Evolutionary conservation across 1,139 yeast genomes (phyloP), one percentile per base, ranked within the genome.

Genomic region (Diutina scorzettiae): DNA sequence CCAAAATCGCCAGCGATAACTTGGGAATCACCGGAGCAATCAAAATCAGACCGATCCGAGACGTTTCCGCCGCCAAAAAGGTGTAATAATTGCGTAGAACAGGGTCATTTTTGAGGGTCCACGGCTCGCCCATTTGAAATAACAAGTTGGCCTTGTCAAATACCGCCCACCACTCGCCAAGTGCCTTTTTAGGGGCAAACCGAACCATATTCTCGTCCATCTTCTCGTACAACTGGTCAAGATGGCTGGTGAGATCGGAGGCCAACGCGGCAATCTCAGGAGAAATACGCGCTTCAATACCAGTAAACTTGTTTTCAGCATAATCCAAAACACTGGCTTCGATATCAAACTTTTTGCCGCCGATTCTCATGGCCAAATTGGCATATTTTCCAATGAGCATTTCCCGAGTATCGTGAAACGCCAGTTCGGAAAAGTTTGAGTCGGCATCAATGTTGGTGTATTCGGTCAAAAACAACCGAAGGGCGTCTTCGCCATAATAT

Each of bases 341-440:
- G 18, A 85, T 67, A 52, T 72, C 61, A 53, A 91, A 89, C 44
- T 78, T 76, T 18, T 71, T 66, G 0, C 91, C 86, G 42, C 94
- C 79, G 40, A 80, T 73, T 45, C 98, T 65, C 46, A 81, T 73
- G 20, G 81, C 67, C 43, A 89, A 64, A 53, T 91, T 91, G 41
- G 94, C 89, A 58, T 81, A 81, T 57, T 89, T 89, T 45, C 87
- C 86, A 44, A 85, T 78, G 40, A 91, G 64, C 47, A 75, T 72
- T 48, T 78, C 81, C 48, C 95, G 69, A 11, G 81, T 68, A 23
- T 63, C 58, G 40, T 62, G 62, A 34, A 89, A 66, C 36, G 76
- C 68, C 12, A 63, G 71, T 44, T 79, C 82, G 32, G 79, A 72
- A 55, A 80, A 91, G 51, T 87, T 89, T 48, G 89, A 77, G 59